Percentiles rank a stretch among this genome's conserved stretches.
These are phyloP conservation scores for Talaromyces pinophilus DNA, from an alignment of 2,329 filamentous ascomycete species.

Conservation along the genomic window DNA sequence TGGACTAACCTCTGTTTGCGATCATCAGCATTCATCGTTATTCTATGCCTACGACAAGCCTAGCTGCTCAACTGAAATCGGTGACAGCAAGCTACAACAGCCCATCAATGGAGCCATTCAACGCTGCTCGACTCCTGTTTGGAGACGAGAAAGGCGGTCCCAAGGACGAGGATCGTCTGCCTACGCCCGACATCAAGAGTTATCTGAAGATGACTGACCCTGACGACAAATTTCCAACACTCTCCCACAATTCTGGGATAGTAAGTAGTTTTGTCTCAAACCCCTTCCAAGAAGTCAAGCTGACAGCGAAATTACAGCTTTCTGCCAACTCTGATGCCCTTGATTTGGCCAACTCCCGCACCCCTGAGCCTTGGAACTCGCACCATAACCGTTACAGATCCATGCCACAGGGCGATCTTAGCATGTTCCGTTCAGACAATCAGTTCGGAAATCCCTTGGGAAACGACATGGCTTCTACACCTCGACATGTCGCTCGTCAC, in stretches of 20 bases:
- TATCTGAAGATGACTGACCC: constrained; percentile 71
- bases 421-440: constrained; percentile 42
- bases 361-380: constrained; percentile 65
- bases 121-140: constrained; percentile 83
- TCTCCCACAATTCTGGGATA: constrained; percentile 51
- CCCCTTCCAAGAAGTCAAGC: neutral
- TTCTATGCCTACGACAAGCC: constrained; percentile 77
- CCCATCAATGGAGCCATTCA: constrained; percentile 73
- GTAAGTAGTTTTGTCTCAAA: constrained; percentile 45
- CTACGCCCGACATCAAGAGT: constrained; percentile 66
- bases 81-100: constrained; percentile 32
- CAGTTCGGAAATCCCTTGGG: constrained; percentile 35
- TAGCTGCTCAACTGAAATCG: constrained; percentile 37
- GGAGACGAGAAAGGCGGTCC: constrained; percentile 63
- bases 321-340: constrained; percentile 79
- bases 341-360: constrained; percentile 73
- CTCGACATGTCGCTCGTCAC: constrained; percentile 46
- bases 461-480: constrained; percentile 33
- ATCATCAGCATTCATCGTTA: constrained; percentile 74
- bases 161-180: constrained; percentile 53
- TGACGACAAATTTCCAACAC: constrained; percentile 83
- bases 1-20: neutral
- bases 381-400: constrained; percentile 70
- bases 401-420: constrained; percentile 57
- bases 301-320: constrained; percentile 57